phyloP scores from a whole-genome alignment of 192 early-diverging fungal species.

The Allomyces javanicus region DNA sequence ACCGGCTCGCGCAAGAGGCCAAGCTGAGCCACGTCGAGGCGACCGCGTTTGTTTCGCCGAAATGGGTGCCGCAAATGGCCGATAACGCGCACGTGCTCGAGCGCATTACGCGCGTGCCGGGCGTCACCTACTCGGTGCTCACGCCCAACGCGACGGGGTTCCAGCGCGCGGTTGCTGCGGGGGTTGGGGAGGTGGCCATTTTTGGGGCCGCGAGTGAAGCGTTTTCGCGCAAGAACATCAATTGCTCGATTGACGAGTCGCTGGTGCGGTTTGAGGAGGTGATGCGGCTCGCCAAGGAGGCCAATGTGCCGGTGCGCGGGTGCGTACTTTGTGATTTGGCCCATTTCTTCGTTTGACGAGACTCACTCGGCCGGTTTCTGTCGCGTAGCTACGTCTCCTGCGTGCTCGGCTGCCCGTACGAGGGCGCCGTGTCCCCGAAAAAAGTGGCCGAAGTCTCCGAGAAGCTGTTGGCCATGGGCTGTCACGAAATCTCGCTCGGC shows the following conservation, averaged over 20 bases:
- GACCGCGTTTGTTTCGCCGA: conserved; percentile 86
- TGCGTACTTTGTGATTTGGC: conserved; percentile 10
- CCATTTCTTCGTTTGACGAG: neutral
- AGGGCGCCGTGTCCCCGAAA: conserved; percentile 48
- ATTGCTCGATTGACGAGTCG: conserved; percentile 71
- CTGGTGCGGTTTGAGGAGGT: conserved; percentile 50
- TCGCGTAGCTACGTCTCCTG: conserved; percentile 61
- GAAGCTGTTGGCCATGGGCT: conserved; percentile 66
- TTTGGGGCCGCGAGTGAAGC: conserved; percentile 76
- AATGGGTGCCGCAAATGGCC: conserved; percentile 93
- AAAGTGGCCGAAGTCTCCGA: conserved; percentile 53
- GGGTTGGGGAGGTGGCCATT: conserved; percentile 72
- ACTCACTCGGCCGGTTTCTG: neutral
- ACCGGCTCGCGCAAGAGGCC: conserved; percentile 43
- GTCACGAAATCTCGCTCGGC: conserved; percentile 88
- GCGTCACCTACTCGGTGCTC: conserved; percentile 73
- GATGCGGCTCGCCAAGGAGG: conserved; percentile 32
- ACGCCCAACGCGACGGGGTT: conserved; percentile 75
- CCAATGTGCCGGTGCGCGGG: conserved; percentile 52
- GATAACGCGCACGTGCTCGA: conserved; percentile 59
- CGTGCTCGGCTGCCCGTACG: conserved; percentile 86
- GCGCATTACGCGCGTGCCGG: conserved; percentile 32
- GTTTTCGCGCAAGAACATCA: conserved; percentile 80
- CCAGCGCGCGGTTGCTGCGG: conserved; percentile 54
- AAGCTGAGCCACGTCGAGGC: conserved; percentile 74